Evolutionary conservation across 148 eudicot genomes (phyloP), one percentile per base, ranked within the genome.

Genomic region (Pharnaceum exiguum): DNA sequence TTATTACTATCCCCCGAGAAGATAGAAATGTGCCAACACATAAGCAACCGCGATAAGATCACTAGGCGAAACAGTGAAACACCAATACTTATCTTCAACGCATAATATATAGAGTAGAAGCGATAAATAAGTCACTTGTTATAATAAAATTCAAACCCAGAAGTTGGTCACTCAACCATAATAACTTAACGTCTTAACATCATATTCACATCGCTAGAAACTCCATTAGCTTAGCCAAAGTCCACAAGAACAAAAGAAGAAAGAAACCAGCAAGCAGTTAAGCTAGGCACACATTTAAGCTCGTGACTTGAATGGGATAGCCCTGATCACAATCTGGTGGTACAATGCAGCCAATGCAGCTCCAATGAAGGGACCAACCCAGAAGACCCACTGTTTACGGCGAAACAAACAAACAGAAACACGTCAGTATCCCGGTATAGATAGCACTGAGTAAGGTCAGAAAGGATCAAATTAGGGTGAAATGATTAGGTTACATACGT

Each of bases 321-420:
- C 79, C 55, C 79, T 66, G 65, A 75, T 75, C 47, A 75, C 79
- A 0, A 71, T 62, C 65, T 75, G 79, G 63, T 75, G 72, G 72
- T 75, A 75, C 15, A 75, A 25, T 18, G 75, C 79, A 36, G 79
- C 75, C 12, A 75, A 43, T 11, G 79, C 79, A 61, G 79, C 79
- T 61, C 79, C 79, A n/a, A 61, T 66, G 75, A 75, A 66, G n/a
- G 79, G 79, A 49, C 79, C 79, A 25, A 75, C 79, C 79, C 79
- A 75, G 75, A 75, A 75, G 47, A 75, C 66, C 79, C 79, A 75
- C 72, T 75, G 69, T n/a, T n/a, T 17, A 62, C 10, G 8, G 38
- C 12, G 32, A 57, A 56, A 19, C 46, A 22, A 27, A 49, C 33
- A 26, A 1, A 47, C 12, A 17, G 7, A 38, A 35, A 35, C 38